Evolutionary conservation across 768 basidiomycete species (phyloP).

Genomic region (Chlorophyllum brunneum): DNA sequence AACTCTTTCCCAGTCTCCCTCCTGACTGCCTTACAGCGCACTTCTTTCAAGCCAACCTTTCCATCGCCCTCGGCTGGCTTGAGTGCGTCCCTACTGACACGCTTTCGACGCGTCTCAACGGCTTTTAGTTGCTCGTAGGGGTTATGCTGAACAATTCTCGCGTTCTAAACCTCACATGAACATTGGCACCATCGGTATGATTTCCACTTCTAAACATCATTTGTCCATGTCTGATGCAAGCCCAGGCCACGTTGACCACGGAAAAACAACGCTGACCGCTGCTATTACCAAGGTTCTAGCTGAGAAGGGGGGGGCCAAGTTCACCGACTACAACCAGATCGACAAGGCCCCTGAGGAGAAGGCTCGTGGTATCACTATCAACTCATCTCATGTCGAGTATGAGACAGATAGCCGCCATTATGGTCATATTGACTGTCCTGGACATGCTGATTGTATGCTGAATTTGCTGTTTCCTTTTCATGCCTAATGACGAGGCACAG

Average conservation of each 20-base stretch:
- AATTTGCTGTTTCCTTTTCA: constrained; percentile 7
- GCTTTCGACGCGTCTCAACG: constrained; percentile 3
- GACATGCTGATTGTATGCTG: constrained; percentile 86
- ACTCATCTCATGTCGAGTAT: constrained; percentile 98
- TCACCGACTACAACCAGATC: constrained; percentile 95
- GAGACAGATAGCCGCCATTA: constrained; percentile 89
- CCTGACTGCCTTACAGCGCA: constrained; percentile 36
- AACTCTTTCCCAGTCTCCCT: constrained; percentile 25
- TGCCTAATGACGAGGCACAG: constrained; percentile 32
- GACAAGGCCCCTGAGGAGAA: constrained; percentile 99
- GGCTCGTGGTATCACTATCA: constrained; percentile 99
- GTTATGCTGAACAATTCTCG: constrained; percentile 76
- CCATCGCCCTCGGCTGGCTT: constrained; percentile 24
- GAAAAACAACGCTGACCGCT: constrained; percentile 95
- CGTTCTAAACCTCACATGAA: constrained; percentile 91
- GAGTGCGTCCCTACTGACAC: constrained; percentile 18
- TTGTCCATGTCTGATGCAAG: background rate
- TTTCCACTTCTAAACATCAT: background rate
- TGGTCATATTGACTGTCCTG: constrained; percentile 97
- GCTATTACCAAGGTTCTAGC: constrained; percentile 94
- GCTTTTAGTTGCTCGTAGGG: constrained; percentile 47
- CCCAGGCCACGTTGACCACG: constrained; percentile 92
- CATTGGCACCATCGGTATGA: constrained; percentile 86
- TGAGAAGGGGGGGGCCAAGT: constrained; percentile 68
- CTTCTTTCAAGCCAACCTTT: constrained; percentile 23